Evolutionary conservation across 352 stramenopile genomes (phyloP).

Genomic region (Phytopythium ostracodes): DNA sequence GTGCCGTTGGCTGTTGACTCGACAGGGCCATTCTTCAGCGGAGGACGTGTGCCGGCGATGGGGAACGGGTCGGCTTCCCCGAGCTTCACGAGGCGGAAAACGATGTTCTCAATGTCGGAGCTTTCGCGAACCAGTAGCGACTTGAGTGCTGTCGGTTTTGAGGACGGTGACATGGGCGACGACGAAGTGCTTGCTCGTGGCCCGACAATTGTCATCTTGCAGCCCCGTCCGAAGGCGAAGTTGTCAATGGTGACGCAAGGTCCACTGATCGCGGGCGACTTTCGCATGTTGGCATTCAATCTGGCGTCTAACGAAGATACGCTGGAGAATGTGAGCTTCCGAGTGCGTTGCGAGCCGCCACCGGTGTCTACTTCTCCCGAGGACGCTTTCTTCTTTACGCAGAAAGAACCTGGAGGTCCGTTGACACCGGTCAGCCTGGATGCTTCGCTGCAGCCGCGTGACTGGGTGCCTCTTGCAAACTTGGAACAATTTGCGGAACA

Average conservation of each 20-base stretch:
- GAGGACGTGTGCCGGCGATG: slow-evolving; percentile 78
- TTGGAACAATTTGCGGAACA: slow-evolving; percentile 36
- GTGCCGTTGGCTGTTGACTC: slow-evolving; percentile 28
- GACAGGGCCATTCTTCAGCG: slow-evolving; percentile 39
- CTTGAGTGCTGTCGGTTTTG: slow-evolving; percentile 10
- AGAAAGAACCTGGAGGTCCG: slow-evolving; percentile 23
- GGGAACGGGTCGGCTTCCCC: slow-evolving; percentile 76
- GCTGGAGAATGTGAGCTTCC: slow-evolving; percentile 49
- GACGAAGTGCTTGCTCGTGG: slow-evolving; percentile 32
- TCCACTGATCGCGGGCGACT: slow-evolving; percentile 59
- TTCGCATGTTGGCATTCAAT: slow-evolving; percentile 55
- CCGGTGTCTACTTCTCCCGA: slow-evolving; percentile 30
- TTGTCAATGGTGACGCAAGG: slow-evolving; percentile 52
- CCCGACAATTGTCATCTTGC: slow-evolving; percentile 56
- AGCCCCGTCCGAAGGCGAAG: slow-evolving; percentile 62
- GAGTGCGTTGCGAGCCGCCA: slow-evolving; percentile 45
- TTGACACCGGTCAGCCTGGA: slow-evolving; percentile 48
- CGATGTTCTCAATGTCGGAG: slow-evolving; percentile 62
- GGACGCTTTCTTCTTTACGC: slow-evolving; percentile 60
- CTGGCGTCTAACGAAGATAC: slow-evolving; percentile 66
- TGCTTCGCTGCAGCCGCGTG: slow-evolving; percentile 39
- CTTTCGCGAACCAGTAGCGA: slow-evolving; percentile 31
- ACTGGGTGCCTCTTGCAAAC: slow-evolving; percentile 36
- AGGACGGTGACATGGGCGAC: slow-evolving; percentile 35
- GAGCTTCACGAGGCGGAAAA: slow-evolving; percentile 75